These are phyloP conservation scores for Kluyveromyces nonfermentans DNA, from an alignment of 805 yeast genomes.

Conservation along the genomic window DNA sequence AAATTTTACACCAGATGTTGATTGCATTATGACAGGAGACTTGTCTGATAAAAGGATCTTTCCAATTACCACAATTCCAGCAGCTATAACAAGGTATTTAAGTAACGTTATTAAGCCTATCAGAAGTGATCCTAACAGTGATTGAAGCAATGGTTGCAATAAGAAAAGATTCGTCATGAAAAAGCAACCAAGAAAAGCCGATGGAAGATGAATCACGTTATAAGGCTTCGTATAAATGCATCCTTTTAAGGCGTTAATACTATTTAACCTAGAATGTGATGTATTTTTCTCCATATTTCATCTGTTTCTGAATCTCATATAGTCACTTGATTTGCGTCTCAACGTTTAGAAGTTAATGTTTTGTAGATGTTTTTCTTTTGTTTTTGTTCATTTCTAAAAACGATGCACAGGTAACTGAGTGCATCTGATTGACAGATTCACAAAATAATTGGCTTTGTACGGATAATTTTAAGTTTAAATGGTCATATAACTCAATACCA, in stretches of 20 bases:
- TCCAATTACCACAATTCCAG: constrained; percentile 13
- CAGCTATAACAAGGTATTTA: constrained; percentile 15
- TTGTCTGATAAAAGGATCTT: constrained; percentile 8
- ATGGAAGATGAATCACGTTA: constrained; percentile 17
- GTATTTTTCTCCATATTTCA: no score
- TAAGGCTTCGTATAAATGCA: not conserved
- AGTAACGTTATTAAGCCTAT: constrained; percentile 15
- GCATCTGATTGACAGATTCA: no score
- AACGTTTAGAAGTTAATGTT: no score
- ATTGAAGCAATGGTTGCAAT: constrained; percentile 17
- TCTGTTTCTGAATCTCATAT: no score
- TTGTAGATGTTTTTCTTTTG: not conserved
- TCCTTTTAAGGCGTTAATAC: not conserved
- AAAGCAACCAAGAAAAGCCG: constrained; percentile 18
- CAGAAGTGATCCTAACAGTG: constrained; percentile 20
- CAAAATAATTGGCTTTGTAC: not conserved
- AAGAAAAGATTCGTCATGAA: constrained; percentile 10
- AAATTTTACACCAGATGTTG: not conserved
- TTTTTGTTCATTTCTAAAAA: not conserved
- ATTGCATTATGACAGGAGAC: not conserved
- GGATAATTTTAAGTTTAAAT: no score
- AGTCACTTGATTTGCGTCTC: no score
- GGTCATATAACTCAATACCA: no score
- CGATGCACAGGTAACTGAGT: not conserved
- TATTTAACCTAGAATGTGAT: not conserved